Evolutionary conservation across 495 filamentous ascomycete species (phyloP).

Genomic region (Aspergillus incahuasiensis): DNA sequence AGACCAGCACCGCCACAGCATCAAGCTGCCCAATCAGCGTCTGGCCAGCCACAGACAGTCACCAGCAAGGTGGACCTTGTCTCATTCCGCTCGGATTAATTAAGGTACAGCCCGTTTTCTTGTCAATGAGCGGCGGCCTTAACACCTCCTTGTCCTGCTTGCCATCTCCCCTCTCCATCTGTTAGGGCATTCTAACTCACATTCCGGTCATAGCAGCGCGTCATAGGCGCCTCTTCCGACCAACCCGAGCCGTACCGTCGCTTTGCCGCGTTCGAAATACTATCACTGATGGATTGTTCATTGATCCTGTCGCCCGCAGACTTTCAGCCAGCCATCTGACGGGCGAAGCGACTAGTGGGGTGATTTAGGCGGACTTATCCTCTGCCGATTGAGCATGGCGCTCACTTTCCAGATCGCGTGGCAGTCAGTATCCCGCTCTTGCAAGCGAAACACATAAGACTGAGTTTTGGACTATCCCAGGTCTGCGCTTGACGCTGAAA

Average conservation of each 20-base stretch:
- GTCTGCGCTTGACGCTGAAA: slow-evolving; percentile 44
- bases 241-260: not conserved
- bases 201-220: not conserved
- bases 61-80: not conserved
- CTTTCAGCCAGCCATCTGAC: slow-evolving; percentile 51
- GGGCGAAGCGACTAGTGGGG: slow-evolving; percentile 49
- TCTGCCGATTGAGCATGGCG: slow-evolving; percentile 41
- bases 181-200: slow-evolving; percentile 7
- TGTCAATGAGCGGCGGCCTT: slow-evolving; percentile 20
- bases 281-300: slow-evolving; percentile 44
- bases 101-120: slow-evolving; percentile 19
- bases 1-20: slow-evolving; percentile 15
- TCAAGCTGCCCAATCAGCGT: slow-evolving; percentile 10
- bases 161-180: slow-evolving; percentile 13
- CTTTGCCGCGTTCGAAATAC: slow-evolving; percentile 13
- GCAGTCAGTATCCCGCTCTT: slow-evolving; percentile 39
- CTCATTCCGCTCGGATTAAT: not conserved
- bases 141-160: slow-evolving; percentile 15
- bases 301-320: slow-evolving; percentile 33
- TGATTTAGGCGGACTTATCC: slow-evolving; percentile 26
- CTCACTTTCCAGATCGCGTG: slow-evolving; percentile 44
- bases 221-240: slow-evolving; percentile 4
- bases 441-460: slow-evolving; percentile 7
- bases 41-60: slow-evolving; percentile 8
- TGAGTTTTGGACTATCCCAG: slow-evolving; percentile 29